phyloP scores from a whole-genome alignment of 495 filamentous ascomycete genomes.

The Collariella sp. region DNA sequence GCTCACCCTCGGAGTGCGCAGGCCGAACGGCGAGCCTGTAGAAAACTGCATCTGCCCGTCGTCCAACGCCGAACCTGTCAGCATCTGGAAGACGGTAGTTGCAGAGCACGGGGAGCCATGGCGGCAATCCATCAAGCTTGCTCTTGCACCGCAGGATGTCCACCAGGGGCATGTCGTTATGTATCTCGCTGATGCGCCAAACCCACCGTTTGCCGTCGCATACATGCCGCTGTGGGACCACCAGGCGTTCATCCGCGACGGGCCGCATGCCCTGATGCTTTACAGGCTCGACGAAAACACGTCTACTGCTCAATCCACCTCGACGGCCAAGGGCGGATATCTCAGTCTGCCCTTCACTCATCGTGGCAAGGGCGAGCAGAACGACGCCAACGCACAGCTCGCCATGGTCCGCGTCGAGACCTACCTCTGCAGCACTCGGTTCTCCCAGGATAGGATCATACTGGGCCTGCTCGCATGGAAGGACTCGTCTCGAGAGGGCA shows the following conservation, averaged over 20 bases:
- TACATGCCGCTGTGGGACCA: slow-evolving; percentile 93
- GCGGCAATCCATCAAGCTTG: slow-evolving; percentile 80
- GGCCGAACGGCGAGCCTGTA: slow-evolving; percentile 65
- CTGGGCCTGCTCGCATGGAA: slow-evolving; percentile 81
- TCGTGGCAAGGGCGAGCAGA: slow-evolving; percentile 53
- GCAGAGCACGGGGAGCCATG: slow-evolving; percentile 69
- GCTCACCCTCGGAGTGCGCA: slow-evolving; percentile 80
- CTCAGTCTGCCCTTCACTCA: slow-evolving; percentile 71
- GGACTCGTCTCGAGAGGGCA: slow-evolving; percentile 57
- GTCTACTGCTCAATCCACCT: slow-evolving; percentile 38
- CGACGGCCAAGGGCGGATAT: slow-evolving; percentile 68
- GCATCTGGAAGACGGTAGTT: slow-evolving; percentile 80
- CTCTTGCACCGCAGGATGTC: slow-evolving; percentile 72
- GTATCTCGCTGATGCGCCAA: slow-evolving; percentile 74
- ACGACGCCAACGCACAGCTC: slow-evolving; percentile 66
- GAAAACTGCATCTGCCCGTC: slow-evolving; percentile 81
- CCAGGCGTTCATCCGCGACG: slow-evolving; percentile 84
- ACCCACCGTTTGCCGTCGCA: slow-evolving; percentile 77
- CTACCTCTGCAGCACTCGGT: slow-evolving; percentile 89
- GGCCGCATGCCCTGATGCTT: slow-evolving; percentile 67
- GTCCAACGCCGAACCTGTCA: slow-evolving; percentile 63
- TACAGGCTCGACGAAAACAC: slow-evolving; percentile 90
- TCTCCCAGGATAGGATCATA: slow-evolving; percentile 87
- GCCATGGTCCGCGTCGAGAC: slow-evolving; percentile 73
- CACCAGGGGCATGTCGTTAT: slow-evolving; percentile 79